These are phyloP conservation scores for Metschnikowia chrysomelidarum DNA, from an alignment of 805 yeast species.

Conservation along the genomic window DNA sequence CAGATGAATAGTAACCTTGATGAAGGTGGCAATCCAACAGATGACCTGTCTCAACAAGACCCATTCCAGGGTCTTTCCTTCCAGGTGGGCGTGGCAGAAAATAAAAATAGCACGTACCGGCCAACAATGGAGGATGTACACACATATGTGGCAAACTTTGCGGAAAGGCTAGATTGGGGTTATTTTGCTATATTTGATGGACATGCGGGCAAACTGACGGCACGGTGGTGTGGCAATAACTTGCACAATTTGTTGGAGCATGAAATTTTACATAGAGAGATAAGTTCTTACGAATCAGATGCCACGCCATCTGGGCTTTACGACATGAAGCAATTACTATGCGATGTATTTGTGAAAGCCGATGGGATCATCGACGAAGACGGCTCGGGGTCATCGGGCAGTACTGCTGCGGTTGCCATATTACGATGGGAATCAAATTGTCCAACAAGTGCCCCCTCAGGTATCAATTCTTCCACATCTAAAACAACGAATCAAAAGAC, in stretches of 20 bases:
- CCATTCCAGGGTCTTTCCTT: slow-evolving; percentile 65
- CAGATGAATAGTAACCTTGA: too few species aligned
- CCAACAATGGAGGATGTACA: slow-evolving; percentile 96
- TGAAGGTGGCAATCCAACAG: too few species aligned
- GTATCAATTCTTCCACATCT: slow-evolving; percentile 13
- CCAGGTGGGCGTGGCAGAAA: slow-evolving; percentile 89
- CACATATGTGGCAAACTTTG: slow-evolving; percentile 87
- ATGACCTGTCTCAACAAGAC: too few species aligned
- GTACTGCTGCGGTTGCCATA: slow-evolving; percentile 94
- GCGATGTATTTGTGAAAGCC: slow-evolving; percentile 69
- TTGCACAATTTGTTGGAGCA: slow-evolving; percentile 69
- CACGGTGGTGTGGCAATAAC: slow-evolving; percentile 91
- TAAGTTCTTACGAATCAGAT: slow-evolving; percentile 10
- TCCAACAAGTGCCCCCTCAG: slow-evolving; percentile 5
- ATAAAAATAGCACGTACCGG: slow-evolving; percentile 75
- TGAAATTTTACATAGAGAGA: slow-evolving; percentile 38
- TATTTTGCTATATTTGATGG: slow-evolving; percentile 96
- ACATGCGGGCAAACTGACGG: slow-evolving; percentile 91
- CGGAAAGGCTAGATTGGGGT: slow-evolving; percentile 90
- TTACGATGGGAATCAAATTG: slow-evolving; percentile 67
- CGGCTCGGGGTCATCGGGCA: slow-evolving; percentile 75
- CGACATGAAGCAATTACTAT: slow-evolving; percentile 65
- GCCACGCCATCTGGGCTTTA: slow-evolving; percentile 22
- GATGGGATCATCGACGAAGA: slow-evolving; percentile 64
- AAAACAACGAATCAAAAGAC: not conserved